Conservation (phyloP, 2,329 filamentous ascomycete genomes). For the Botrytis porri region DNA sequence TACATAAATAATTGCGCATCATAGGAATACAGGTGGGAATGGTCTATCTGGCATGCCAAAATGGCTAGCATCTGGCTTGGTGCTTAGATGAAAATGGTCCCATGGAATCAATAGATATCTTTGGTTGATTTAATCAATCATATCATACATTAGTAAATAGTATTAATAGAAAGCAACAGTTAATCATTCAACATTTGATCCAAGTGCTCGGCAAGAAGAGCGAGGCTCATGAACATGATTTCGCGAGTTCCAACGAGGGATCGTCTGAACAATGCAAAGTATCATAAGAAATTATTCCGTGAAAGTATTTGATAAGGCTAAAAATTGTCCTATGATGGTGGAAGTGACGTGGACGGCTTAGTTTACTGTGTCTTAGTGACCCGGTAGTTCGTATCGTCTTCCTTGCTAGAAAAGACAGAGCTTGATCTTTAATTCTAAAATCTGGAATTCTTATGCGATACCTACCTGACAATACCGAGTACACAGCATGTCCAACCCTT, state of each 20-base stretch:
- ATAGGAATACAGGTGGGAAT: background rate
- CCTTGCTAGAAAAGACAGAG: background rate
- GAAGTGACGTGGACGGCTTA: background rate
- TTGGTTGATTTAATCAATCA: conserved; percentile 2
- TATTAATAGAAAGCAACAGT: conserved; percentile 13
- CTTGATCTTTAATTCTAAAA: background rate
- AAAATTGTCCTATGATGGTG: background rate
- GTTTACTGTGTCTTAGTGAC: background rate
- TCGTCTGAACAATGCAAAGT: background rate
- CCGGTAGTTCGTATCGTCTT: background rate
- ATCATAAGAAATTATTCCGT: background rate
- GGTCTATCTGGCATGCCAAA: background rate
- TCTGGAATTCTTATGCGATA: background rate
- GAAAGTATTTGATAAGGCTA: background rate
- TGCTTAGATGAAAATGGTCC: background rate
- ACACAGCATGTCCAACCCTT: background rate
- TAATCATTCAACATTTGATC: background rate
- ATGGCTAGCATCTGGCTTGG: conserved; percentile 1
- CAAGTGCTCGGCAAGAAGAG: background rate
- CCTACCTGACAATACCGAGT: background rate
- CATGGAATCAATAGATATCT: conserved; percentile 9
- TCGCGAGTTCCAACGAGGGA: background rate
- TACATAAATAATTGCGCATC: background rate
- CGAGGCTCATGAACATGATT: background rate
- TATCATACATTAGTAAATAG: conserved; percentile 9